These are phyloP conservation scores for Handroanthus guayacan DNA, from an alignment of 257 asterid species.

Conservation along the genomic window DNA sequence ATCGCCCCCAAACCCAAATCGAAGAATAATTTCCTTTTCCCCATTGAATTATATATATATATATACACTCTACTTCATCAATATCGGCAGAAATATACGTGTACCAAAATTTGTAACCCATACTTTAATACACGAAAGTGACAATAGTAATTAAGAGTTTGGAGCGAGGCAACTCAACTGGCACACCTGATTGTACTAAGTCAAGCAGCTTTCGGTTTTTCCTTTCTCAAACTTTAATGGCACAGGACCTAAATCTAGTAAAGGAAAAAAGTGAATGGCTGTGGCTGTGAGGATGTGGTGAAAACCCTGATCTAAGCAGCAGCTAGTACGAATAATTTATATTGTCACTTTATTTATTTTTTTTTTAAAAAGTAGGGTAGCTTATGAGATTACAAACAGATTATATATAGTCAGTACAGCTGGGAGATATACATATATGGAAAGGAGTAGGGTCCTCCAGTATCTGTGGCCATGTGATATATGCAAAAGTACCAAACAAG, in stretches of 20 bases:
- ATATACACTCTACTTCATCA: no score
- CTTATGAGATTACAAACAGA: not conserved
- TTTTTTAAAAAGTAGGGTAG: not conserved
- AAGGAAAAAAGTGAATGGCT: not conserved
- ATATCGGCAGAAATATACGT: no score
- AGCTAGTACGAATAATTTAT: no score
- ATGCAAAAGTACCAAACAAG: conserved; percentile 22
- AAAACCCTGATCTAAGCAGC: no score
- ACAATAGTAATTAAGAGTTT: no score
- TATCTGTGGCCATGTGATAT: conserved; percentile 42
- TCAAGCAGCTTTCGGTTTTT: not conserved
- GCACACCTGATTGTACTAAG: not conserved
- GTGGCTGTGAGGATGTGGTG: not conserved
- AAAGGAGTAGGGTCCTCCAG: not conserved
- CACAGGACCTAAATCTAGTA: not conserved
- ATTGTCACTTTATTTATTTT: no score
- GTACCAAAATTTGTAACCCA: no score
- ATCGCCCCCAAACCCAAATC: no score
- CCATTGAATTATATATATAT: no score
- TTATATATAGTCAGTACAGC: no score
- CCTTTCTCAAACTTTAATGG: conserved; percentile 34
- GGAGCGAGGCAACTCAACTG: not conserved
- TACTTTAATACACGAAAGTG: no score
- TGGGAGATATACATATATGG: not conserved
- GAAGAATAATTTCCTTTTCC: no score